Conservation (phyloP, 768 basidiomycete species). For the Macrocybe gigantea region DNA sequence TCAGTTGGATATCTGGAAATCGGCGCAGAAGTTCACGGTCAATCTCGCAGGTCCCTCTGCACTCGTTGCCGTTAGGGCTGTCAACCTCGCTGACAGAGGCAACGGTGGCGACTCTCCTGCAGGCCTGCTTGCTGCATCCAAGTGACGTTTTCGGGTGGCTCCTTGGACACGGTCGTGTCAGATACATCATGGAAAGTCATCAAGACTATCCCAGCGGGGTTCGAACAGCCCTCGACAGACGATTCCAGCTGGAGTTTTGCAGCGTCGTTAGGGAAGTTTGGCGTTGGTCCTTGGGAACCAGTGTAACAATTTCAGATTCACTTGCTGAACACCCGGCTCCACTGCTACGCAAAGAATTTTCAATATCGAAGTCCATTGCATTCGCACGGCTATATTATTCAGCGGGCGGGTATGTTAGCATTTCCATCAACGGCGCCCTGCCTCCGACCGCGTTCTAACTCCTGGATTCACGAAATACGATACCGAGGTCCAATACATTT, state of each 20-base stretch:
- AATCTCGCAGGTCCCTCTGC: conserved; percentile 10
- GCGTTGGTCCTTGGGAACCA: conserved; percentile 16
- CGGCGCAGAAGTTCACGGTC: conserved; percentile 15
- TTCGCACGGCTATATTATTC: conserved; percentile 22
- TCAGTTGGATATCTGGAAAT: conserved; percentile 15
- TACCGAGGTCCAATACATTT: conserved; percentile 19
- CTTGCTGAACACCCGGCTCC: conserved; percentile 24
- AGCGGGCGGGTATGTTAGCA: conserved; percentile 22
- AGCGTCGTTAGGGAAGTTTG: conserved; percentile 13
- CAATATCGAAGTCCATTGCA: conserved; percentile 12
- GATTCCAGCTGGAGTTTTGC: conserved; percentile 18
- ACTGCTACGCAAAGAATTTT: conserved; percentile 18
- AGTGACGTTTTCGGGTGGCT: conserved; percentile 18
- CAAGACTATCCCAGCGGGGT: conserved; percentile 12
- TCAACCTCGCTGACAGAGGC: conserved; percentile 14
- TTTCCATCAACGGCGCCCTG: conserved; percentile 20
- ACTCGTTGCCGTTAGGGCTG: conserved; percentile 16
- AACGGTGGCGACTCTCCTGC: conserved; percentile 14
- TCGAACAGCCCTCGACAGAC: conserved; percentile 12
- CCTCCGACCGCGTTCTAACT: conserved; percentile 19
- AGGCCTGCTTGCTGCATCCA: conserved; percentile 16
- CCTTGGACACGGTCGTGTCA: conserved; percentile 9
- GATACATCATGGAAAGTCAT: conserved; percentile 19
- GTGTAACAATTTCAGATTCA: conserved; percentile 15
- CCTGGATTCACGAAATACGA: conserved; percentile 26